These are phyloP conservation scores for Clavispora phyllophila DNA, from an alignment of 805 yeast genomes.

Conservation along the genomic window DNA sequence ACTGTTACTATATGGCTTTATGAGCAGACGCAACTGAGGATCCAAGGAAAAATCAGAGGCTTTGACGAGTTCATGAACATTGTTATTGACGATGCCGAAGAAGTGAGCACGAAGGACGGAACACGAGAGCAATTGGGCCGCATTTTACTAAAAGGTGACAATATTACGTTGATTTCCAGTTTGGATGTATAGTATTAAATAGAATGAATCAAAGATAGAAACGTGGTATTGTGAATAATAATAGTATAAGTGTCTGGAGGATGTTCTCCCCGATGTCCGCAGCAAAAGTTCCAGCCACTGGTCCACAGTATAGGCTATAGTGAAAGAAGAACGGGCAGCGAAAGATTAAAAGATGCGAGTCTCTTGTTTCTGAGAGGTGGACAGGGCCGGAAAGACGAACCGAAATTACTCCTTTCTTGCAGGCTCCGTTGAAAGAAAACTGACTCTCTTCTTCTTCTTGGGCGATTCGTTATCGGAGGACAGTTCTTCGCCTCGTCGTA, in stretches of 20 bases:
- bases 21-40: conserved; percentile 73
- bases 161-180: conserved; percentile 66
- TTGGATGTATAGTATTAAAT: conserved; percentile 21
- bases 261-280: too few relatives aligned
- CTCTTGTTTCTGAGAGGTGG: not conserved
- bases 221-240: not conserved
- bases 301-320: too few relatives aligned
- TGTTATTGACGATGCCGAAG: conserved; percentile 57
- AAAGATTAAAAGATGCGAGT: too few relatives aligned
- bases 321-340: too few relatives aligned
- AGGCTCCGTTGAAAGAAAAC: conserved; percentile 9
- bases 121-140: conserved; percentile 58
- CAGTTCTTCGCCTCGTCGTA: conserved; percentile 8
- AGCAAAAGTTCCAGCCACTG: too few relatives aligned
- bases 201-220: not conserved
- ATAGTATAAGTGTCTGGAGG: too few relatives aligned
- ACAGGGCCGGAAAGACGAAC: too few relatives aligned
- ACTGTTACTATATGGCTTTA: conserved; percentile 82
- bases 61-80: conserved; percentile 97
- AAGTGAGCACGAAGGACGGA: conserved; percentile 52
- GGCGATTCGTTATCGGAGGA: conserved; percentile 7
- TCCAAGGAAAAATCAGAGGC: conserved; percentile 83
- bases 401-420: not conserved
- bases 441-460: conserved; percentile 23
- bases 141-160: conserved; percentile 87